These are phyloP conservation scores for Rhodotorula sp. DNA, from an alignment of 1,284 basidiomycete species.

Conservation along the genomic window DNA sequence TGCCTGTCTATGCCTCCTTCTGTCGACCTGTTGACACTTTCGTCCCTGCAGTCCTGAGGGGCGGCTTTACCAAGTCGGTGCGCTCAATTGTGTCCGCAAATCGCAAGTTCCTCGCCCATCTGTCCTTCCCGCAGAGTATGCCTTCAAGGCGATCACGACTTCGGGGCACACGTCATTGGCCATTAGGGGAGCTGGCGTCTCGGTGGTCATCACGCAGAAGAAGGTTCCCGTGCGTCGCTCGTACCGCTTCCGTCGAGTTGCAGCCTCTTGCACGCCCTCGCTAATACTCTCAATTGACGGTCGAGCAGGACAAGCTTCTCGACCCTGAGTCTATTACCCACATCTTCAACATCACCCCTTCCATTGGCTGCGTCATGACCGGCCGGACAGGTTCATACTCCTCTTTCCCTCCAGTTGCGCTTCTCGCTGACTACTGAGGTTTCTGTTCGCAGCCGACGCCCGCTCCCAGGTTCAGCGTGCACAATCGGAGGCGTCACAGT, in stretches of 20 bases:
- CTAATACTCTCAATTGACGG: not conserved
- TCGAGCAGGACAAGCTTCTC: slow-evolving; percentile 87
- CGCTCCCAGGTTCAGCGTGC: slow-evolving; percentile 86
- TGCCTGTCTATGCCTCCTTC: not conserved
- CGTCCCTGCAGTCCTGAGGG: slow-evolving; percentile 49
- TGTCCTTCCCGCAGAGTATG: slow-evolving; percentile 71
- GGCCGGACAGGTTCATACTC: slow-evolving; percentile 74
- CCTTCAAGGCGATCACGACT: slow-evolving; percentile 98
- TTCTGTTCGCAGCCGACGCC: slow-evolving; percentile 71
- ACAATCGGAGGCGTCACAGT: slow-evolving; percentile 85
- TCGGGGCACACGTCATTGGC: slow-evolving; percentile 93
- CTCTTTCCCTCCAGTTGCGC: not conserved
- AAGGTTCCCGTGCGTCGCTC: slow-evolving; percentile 77
- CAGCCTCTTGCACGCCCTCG: not conserved
- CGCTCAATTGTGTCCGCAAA: too few species aligned
- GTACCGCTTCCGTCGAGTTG: not conserved
- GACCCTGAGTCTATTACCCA: slow-evolving; percentile 94
- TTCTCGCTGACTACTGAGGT: slow-evolving; percentile 20
- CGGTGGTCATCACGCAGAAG: slow-evolving; percentile 95
- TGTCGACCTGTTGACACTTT: slow-evolving; percentile 46
- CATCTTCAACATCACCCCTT: slow-evolving; percentile 92
- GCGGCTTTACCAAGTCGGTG: slow-evolving; percentile 85
- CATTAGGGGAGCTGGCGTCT: slow-evolving; percentile 88
- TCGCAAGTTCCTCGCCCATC: too few species aligned
- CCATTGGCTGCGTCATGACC: slow-evolving; percentile 97